Percentiles rank a stretch among this genome's conserved stretches.
Evolutionary conservation across 306 rosid genomes (phyloP).

Genomic region (Psophocarpus tetragonolobus): DNA sequence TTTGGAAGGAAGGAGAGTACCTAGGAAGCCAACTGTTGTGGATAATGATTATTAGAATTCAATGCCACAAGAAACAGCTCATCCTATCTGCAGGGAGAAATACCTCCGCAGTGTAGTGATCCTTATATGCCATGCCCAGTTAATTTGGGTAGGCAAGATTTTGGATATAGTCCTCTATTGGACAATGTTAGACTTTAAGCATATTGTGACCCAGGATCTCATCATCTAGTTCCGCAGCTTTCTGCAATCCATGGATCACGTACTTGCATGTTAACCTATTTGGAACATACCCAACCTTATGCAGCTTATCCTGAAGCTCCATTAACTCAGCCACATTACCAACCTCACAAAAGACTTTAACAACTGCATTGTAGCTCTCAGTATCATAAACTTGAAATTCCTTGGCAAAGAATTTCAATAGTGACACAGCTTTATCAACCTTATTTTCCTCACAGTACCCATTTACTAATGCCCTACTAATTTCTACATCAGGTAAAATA

Average conservation of each 20-base stretch:
- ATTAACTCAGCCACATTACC: slow-evolving; percentile 62
- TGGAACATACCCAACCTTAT: slow-evolving; percentile 68
- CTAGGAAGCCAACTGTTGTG: slow-evolving; percentile 89
- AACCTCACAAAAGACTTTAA: slow-evolving; percentile 50
- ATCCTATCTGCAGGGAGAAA: slow-evolving; percentile 14
- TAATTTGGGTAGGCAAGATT: not conserved
- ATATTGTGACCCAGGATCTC: not conserved
- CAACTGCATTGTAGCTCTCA: slow-evolving; percentile 71
- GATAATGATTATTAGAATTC: slow-evolving; percentile 69
- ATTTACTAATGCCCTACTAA: slow-evolving; percentile 54
- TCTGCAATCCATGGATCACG: slow-evolving; percentile 70
- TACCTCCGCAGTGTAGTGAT: not conserved
- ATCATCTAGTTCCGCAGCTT: slow-evolving; percentile 34
- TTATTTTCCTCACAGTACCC: slow-evolving; percentile 67
- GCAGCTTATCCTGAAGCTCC: slow-evolving; percentile 73
- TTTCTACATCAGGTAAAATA: slow-evolving; percentile 53
- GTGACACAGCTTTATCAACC: slow-evolving; percentile 60
- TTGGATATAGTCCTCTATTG: not conserved
- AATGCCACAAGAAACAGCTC: slow-evolving; percentile 92
- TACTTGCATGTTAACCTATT: slow-evolving; percentile 65
- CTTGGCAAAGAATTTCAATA: slow-evolving; percentile 58
- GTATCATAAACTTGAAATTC: slow-evolving; percentile 64
- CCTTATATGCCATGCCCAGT: not conserved
- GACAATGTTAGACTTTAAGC: slow-evolving; percentile 3
- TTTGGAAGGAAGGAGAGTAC: slow-evolving; percentile 69